A percentile compares a stretch with the other conserved stretches of the same genome.
These are phyloP conservation scores for Phytophthora crassamura DNA, from an alignment of 352 stramenopile genomes.

Conservation along the genomic window DNA sequence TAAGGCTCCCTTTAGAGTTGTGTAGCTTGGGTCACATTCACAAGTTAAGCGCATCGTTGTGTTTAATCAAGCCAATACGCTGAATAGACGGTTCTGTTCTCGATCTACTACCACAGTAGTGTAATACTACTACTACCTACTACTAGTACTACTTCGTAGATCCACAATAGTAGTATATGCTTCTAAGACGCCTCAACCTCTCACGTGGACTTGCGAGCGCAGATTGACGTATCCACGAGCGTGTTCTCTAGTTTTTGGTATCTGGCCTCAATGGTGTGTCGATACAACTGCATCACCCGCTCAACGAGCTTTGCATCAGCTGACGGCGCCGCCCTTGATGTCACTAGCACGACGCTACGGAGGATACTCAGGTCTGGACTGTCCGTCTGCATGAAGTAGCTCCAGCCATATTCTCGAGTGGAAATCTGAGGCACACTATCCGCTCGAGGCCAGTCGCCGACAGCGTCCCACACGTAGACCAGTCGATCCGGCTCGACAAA, in stretches of 20 bases:
- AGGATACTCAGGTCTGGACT: conserved; percentile 10
- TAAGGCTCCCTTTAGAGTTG: too few species aligned
- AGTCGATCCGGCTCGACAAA: conserved; percentile 21
- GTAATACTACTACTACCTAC: too few species aligned
- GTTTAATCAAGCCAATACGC: too few species aligned
- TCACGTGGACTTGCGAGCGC: conserved; percentile 8
- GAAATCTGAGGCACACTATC: conserved; percentile 6
- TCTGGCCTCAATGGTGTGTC: conserved; percentile 23
- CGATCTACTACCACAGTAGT: too few species aligned
- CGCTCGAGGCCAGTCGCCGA: conserved; percentile 19
- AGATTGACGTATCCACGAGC: conserved; percentile 23
- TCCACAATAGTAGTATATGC: too few species aligned
- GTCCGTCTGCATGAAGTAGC: neutral
- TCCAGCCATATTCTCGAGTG: conserved; percentile 26
- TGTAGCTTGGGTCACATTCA: too few species aligned
- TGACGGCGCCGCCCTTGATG: conserved; percentile 1
- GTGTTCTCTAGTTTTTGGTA: conserved; percentile 35
- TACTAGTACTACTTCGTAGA: too few species aligned
- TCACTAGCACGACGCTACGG: conserved; percentile 23
- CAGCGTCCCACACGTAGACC: conserved; percentile 30
- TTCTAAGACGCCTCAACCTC: too few species aligned
- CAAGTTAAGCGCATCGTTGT: too few species aligned
- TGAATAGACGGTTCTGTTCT: too few species aligned
- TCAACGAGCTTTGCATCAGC: conserved; percentile 14
- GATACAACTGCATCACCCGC: conserved; percentile 29